Conservation (phyloP, 2,329 filamentous ascomycete genomes). For the Erysiphe pulchra region DNA sequence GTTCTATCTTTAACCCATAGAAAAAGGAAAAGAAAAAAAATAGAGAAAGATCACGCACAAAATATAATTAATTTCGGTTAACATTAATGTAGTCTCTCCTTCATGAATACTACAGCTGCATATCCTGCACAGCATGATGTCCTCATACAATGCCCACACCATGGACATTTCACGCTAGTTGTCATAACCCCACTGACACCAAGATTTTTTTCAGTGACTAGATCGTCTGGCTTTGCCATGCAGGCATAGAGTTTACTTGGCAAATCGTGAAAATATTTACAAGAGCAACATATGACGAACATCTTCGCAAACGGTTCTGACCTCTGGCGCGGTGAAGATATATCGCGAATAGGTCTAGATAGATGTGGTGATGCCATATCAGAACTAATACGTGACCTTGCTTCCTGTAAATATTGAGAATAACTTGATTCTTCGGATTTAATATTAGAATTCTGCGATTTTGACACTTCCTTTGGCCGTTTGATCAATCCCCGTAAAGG, state of each 20-base stretch:
- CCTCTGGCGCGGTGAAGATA: not conserved
- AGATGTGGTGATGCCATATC: constrained; percentile 1
- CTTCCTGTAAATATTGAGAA: constrained; percentile 7
- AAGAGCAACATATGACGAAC: constrained; percentile 38
- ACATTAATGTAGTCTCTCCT: constrained; percentile 31
- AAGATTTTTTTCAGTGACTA: constrained; percentile 23
- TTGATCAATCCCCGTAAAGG: not conserved
- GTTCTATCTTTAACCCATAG: too few relatives aligned
- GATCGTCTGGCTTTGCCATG: constrained; percentile 31
- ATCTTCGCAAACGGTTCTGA: constrained; percentile 25
- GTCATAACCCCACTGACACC: constrained; percentile 30
- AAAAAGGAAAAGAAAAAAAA: too few relatives aligned
- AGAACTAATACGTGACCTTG: constrained; percentile 5
- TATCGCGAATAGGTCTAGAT: not conserved
- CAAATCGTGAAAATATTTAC: constrained; percentile 40
- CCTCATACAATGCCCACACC: constrained; percentile 48
- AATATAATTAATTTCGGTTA: not conserved
- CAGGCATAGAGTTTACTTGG: constrained; percentile 36
- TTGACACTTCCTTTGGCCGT: not conserved
- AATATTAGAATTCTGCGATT: not conserved
- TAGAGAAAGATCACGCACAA: too few relatives aligned
- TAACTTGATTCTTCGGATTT: not conserved
- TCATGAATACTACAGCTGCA: constrained; percentile 37
- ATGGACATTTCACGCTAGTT: constrained; percentile 40
- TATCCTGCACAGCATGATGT: constrained; percentile 43